Conservation (phyloP, 345 rosid genomes). For the Brassica nigra region DNA sequence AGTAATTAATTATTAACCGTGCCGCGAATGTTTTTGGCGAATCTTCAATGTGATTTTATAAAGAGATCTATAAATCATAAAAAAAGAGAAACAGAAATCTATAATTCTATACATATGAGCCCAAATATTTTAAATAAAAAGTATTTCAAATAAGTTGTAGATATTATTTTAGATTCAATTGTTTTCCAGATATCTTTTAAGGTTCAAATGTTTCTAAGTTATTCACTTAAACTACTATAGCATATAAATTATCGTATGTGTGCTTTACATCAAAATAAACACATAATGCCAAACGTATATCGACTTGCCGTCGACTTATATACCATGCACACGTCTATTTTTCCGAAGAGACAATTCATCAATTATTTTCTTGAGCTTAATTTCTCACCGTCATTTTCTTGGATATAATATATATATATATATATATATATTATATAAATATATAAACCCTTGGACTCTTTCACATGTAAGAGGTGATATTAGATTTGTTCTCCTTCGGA, state of each 20-base stretch:
- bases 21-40: background rate
- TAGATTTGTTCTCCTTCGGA: conserved; percentile 30
- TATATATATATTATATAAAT: background rate
- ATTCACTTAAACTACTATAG: background rate
- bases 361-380: conserved; percentile 6
- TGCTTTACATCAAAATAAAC: background rate
- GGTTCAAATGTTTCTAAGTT: background rate
- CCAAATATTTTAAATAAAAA: background rate
- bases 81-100: background rate
- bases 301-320: background rate
- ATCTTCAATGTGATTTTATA: background rate
- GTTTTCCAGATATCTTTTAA: background rate
- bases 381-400: conserved; percentile 15
- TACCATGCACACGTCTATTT: conserved; percentile 16
- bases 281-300: background rate
- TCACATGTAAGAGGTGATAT: conserved; percentile 21
- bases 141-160: background rate
- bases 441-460: conserved; percentile 3
- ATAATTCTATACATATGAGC: background rate
- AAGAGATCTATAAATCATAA: background rate
- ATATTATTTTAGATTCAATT: background rate
- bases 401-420: background rate
- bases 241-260: background rate
- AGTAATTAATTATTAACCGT: background rate
- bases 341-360: background rate